These are phyloP conservation scores for Moniliella sp. DNA, from an alignment of 1,284 basidiomycete species.

Conservation along the genomic window DNA sequence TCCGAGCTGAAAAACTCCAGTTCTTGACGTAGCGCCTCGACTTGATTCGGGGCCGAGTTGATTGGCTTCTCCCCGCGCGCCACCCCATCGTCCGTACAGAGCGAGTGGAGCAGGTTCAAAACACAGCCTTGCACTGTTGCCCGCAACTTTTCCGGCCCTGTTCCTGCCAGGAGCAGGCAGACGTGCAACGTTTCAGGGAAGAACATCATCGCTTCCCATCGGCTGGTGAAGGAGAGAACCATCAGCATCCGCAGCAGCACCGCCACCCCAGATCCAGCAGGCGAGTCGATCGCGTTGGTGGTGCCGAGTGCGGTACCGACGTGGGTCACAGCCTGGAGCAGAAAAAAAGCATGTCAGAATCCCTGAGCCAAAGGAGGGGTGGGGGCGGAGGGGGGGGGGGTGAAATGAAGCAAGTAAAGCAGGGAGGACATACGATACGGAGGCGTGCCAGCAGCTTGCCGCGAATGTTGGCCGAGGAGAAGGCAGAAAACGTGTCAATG, in stretches of 20 bases:
- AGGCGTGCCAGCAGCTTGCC: constrained; percentile 24
- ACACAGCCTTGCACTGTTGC: constrained; percentile 20
- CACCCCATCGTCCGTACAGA: constrained; percentile 22
- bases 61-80: constrained; percentile 7
- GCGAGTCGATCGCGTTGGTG: constrained; percentile 5
- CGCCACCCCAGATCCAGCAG: constrained; percentile 26
- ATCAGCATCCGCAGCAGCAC: constrained; percentile 27
- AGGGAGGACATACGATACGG: too few relatives aligned
- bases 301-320: constrained; percentile 11
- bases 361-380: too few relatives aligned
- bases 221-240: constrained; percentile 24
- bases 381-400: too few relatives aligned
- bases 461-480: constrained; percentile 22
- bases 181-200: constrained; percentile 23
- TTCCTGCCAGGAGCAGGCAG: constrained; percentile 22
- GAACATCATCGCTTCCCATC: constrained; percentile 18
- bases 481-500: constrained; percentile 27
- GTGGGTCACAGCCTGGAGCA: constrained; percentile 16
- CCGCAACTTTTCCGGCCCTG: constrained; percentile 18
- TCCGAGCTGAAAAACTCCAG: constrained; percentile 14
- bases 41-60: constrained; percentile 3
- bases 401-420: too few relatives aligned
- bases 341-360: too few relatives aligned
- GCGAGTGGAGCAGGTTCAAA: constrained; percentile 26
- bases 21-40: constrained; percentile 10